These are phyloP conservation scores for Beta lomatogona DNA, from an alignment of 179 eudicot species.

Conservation along the genomic window DNA sequence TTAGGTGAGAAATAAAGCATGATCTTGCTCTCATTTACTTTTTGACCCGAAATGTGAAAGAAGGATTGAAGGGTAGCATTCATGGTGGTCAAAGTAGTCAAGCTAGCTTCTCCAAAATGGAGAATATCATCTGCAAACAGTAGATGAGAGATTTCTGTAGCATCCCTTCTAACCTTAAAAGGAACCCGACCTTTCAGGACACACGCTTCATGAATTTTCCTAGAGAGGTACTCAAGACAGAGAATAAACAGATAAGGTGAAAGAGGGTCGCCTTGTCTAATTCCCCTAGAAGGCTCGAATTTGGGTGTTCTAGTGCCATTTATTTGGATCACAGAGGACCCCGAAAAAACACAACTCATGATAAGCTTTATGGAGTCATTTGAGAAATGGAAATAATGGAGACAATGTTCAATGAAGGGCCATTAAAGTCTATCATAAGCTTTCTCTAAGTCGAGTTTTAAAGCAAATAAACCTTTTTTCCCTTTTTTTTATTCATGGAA, in stretches of 20 bases:
- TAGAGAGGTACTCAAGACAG: neutral
- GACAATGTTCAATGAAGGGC: neutral
- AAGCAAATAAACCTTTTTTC: neutral
- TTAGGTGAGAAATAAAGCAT: neutral
- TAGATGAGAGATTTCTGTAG: rapidly evolving
- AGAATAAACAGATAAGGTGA: neutral
- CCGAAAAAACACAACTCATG: neutral
- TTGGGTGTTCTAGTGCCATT: neutral
- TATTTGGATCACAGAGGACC: neutral
- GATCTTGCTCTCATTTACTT: neutral
- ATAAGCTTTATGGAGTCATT: rapidly evolving
- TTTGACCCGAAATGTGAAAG: neutral
- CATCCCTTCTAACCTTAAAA: neutral
- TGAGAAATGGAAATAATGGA: neutral
- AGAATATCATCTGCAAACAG: neutral
- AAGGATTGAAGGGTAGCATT: rapidly evolving
- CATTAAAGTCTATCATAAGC: neutral
- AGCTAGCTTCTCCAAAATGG: neutral
- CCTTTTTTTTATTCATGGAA: neutral
- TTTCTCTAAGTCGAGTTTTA: neutral
- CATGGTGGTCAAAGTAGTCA: rapidly evolving
- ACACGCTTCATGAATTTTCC: neutral
- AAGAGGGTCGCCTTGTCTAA: neutral
- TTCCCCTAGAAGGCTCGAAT: rapidly evolving
- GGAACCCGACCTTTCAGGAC: rapidly evolving